These are phyloP conservation scores for Colletotrichum agaves DNA, from an alignment of 2,329 filamentous ascomycete genomes.

Conservation along the genomic window DNA sequence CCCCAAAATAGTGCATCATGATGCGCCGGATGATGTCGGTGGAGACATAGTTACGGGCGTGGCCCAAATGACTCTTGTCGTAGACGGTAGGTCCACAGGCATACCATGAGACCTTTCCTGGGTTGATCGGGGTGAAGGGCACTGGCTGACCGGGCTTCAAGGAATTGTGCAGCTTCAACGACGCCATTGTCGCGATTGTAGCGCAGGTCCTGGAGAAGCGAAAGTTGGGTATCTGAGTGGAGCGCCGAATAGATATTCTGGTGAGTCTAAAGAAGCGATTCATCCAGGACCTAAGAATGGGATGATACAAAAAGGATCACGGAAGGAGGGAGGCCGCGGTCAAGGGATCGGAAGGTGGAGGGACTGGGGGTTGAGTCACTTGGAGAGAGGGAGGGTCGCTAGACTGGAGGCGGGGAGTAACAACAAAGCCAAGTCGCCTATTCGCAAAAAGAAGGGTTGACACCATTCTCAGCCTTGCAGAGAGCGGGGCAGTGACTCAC, in stretches of 20 bases:
- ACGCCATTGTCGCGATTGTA: conserved; percentile 57
- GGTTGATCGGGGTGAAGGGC: conserved; percentile 78
- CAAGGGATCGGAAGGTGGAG: conserved; percentile 4
- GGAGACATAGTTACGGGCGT: conserved; percentile 90
- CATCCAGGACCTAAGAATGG: conserved; percentile 42
- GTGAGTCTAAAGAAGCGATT: conserved; percentile 45
- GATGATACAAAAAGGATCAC: neutral
- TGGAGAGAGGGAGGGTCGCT: neutral
- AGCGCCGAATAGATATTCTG: conserved; percentile 44
- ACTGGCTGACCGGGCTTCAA: conserved; percentile 77
- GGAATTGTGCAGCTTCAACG: conserved; percentile 83
- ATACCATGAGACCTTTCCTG: conserved; percentile 83
- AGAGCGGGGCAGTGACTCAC: neutral
- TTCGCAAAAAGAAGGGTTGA: conserved; percentile 23
- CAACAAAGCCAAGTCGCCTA: conserved; percentile 24
- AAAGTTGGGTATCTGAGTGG: conserved; percentile 40
- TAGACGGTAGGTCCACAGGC: conserved; percentile 90
- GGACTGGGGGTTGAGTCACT: conserved; percentile 6
- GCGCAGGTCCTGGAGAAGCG: conserved; percentile 48
- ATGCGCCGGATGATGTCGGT: conserved; percentile 90
- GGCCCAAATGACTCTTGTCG: conserved; percentile 83
- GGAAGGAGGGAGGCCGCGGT: conserved; percentile 15
- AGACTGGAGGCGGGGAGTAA: conserved; percentile 1
- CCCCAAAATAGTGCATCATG: conserved; percentile 84
- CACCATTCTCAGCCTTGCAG: conserved; percentile 36